These are phyloP conservation scores for Phytophthora multivora DNA, from an alignment of 352 stramenopile species.

Conservation along the genomic window DNA sequence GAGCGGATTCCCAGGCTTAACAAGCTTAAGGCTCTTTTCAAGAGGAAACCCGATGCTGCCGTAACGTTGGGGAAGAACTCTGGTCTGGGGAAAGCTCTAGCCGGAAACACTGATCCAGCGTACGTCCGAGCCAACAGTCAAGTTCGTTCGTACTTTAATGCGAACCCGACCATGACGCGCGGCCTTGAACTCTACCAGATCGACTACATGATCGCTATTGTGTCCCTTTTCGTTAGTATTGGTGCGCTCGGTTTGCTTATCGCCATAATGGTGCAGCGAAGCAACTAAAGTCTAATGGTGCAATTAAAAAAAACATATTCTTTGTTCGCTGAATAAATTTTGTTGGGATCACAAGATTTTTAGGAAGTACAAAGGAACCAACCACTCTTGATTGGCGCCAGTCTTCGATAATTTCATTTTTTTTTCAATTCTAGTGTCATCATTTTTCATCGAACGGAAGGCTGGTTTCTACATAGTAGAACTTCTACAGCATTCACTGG, in stretches of 20 bases:
- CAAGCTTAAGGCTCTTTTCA: not conserved
- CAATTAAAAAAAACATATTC: too few relatives aligned
- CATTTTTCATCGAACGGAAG: too few relatives aligned
- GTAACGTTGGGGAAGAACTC: not conserved
- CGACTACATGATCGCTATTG: slow-evolving; percentile 1
- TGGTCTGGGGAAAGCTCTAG: not conserved
- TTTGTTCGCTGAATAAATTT: too few relatives aligned
- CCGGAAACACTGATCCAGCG: not conserved
- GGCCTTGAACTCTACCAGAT: not conserved
- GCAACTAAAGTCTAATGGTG: not conserved
- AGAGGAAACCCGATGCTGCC: not conserved
- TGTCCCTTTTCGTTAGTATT: not conserved
- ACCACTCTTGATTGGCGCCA: too few relatives aligned
- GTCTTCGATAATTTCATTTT: too few relatives aligned
- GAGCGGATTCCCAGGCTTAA: not conserved
- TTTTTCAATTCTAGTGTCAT: too few relatives aligned
- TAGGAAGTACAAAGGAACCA: too few relatives aligned
- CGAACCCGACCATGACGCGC: not conserved
- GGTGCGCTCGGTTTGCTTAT: not conserved
- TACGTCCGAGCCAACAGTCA: not conserved
- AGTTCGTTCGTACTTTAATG: not conserved
- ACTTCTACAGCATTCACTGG: too few relatives aligned
- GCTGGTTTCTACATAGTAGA: too few relatives aligned
- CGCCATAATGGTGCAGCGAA: not conserved
- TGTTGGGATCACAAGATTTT: too few relatives aligned